A percentile compares a stretch with the other conserved stretches of the same genome.
phyloP scores from a whole-genome alignment of 192 early-diverging fungal species.

The Podila horticola region DNA sequence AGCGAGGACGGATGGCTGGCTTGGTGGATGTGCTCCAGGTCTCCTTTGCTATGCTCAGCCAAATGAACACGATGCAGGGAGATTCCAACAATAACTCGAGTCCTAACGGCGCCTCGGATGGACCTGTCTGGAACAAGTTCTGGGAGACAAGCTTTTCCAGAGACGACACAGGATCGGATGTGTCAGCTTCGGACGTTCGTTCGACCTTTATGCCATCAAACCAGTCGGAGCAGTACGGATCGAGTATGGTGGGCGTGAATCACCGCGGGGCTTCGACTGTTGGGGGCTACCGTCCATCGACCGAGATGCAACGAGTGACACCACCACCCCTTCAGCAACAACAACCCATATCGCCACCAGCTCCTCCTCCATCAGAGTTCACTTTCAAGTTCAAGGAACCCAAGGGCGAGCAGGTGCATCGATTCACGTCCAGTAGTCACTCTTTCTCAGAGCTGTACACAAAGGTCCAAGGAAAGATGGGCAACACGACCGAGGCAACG shows the following conservation, averaged over 20 bases:
- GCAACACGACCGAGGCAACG: slow-evolving; percentile 50
- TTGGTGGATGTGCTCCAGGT: slow-evolving; percentile 81
- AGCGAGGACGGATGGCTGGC: slow-evolving; percentile 69
- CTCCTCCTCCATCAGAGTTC: slow-evolving; percentile 46
- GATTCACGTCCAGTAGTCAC: slow-evolving; percentile 58
- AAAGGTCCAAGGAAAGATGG: slow-evolving; percentile 57
- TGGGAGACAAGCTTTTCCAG: slow-evolving; percentile 54
- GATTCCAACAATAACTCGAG: background rate
- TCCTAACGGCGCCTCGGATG: slow-evolving; percentile 4
- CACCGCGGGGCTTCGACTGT: background rate
- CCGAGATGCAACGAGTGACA: background rate
- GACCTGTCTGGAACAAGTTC: slow-evolving; percentile 59
- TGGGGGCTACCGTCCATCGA: background rate
- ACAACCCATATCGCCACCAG: background rate
- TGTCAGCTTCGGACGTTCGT: slow-evolving; percentile 40
- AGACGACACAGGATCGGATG: slow-evolving; percentile 54
- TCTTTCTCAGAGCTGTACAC: slow-evolving; percentile 52
- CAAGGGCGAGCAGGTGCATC: slow-evolving; percentile 66
- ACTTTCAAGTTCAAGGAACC: slow-evolving; percentile 68
- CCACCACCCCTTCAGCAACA: background rate
- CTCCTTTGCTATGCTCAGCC: slow-evolving; percentile 76
- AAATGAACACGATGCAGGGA: slow-evolving; percentile 68
- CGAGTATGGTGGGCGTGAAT: slow-evolving; percentile 35
- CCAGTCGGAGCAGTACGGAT: slow-evolving; percentile 15
- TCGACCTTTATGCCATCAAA: slow-evolving; percentile 15